Evolutionary conservation across 2,329 filamentous ascomycete genomes (phyloP).

Genomic region (Penicillium glabrum): DNA sequence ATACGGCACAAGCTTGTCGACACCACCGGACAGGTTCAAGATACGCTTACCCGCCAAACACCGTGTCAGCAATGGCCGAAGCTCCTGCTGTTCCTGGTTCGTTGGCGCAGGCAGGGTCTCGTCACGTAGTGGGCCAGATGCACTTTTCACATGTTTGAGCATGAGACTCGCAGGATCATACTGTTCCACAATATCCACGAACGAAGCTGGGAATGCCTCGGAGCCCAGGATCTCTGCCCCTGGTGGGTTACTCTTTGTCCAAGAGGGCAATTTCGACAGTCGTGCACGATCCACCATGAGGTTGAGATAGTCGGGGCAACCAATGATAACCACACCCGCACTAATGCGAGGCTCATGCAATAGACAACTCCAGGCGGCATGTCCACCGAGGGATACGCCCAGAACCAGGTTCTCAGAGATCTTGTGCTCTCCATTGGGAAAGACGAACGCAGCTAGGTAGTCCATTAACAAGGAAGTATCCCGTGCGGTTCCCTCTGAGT

Average conservation of each 20-base stretch:
- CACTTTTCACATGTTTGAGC: constrained; percentile 52
- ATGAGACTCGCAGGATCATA: constrained; percentile 76
- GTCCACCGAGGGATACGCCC: constrained; percentile 83
- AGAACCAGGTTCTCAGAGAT: constrained; percentile 69
- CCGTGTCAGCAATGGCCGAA: constrained; percentile 45
- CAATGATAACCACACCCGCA: constrained; percentile 78
- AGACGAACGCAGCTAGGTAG: constrained; percentile 73
- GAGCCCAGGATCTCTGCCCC: constrained; percentile 72
- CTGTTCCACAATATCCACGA: constrained; percentile 63
- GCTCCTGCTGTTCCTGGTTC: constrained; percentile 43
- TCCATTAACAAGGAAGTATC: constrained; percentile 77
- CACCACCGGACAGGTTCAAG: constrained; percentile 53
- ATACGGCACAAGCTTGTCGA: constrained; percentile 63
- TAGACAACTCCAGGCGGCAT: constrained; percentile 81
- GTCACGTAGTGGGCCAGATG: constrained; percentile 27
- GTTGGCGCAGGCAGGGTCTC: constrained; percentile 37
- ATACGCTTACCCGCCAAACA: constrained; percentile 54
- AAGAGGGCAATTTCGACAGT: constrained; percentile 65
- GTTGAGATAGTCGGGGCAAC: constrained; percentile 83
- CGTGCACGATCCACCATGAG: constrained; percentile 78
- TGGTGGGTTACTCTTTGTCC: constrained; percentile 54
- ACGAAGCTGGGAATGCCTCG: constrained; percentile 68
- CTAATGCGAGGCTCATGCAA: constrained; percentile 75
- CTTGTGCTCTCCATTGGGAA: constrained; percentile 50
- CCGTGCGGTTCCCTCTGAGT: constrained; percentile 62